Evolutionary conservation across 176 grass and related monocot species (phyloP), one percentile per base, ranked within the genome.

Genomic region (Pontederia crassipes): DNA sequence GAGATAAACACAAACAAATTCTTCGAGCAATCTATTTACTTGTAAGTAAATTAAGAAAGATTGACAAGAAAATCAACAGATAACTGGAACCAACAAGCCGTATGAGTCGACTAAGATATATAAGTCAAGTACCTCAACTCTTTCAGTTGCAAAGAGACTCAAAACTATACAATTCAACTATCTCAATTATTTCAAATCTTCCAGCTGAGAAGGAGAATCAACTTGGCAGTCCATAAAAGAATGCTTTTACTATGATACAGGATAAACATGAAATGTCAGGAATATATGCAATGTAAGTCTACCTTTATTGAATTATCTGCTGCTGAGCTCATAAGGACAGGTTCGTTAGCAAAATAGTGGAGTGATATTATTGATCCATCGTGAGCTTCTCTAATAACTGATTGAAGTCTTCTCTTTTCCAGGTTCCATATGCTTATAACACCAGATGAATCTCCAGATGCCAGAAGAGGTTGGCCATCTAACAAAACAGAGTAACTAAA

Each of bases 361-460:
- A 91, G 81, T 14, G 93, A 91, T 67, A 97, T 54, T 55, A 97
- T 91, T 63, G 86, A 74, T 52, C 67, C 78, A 88, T 97, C 93
- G 57, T 97, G 93, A 40, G 87, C 93, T 60, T 97, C 93, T 70
- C 87, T 82, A 68, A 97, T 88, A 12, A 97, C 81, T 75, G 87
- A 88, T 70, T 97, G 93, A 48, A 91, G 73, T 52, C 87, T 81
- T 59, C 54, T 85, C 64, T 97, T 97, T 50, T 91, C 87, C 58
- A 97, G 83, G 79, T 97, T 97, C 93, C 93, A 97, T 81, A 91
- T 91, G 64, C 81, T 88, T 75, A 97, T 97, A 66, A 97, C 78
- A n/a, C 93, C 93, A 46, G 93, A 91, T 26, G 93, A 97, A 78
- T 81, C 84, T 53, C 93, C 93, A 70, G 87, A 97, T 13, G 93